phyloP scores from a whole-genome alignment of 202 grass and related monocot genomes.

The Panicum virgatum region DNA sequence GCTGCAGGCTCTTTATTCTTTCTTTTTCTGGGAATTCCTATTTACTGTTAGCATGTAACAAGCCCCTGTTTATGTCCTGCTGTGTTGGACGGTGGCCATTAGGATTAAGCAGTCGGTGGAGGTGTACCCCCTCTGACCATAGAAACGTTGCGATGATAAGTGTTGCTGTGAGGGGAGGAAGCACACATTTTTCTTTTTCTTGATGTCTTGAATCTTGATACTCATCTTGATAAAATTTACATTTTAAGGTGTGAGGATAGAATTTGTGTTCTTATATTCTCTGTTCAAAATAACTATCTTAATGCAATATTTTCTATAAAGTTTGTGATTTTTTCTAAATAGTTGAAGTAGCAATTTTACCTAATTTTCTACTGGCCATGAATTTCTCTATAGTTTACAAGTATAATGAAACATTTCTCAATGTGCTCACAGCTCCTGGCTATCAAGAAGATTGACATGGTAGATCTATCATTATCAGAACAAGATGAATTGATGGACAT shows the following conservation, averaged over 20 bases:
- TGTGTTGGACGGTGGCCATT: background rate
- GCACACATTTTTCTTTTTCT: background rate
- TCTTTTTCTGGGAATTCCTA: background rate
- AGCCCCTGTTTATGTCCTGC: background rate
- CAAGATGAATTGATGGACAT: constrained; percentile 86
- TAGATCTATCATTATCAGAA: constrained; percentile 70
- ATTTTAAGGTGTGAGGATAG: constrained; percentile 7
- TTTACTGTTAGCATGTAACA: constrained; percentile 3
- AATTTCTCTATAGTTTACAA: constrained; percentile 20
- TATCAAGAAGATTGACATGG: constrained; percentile 88
- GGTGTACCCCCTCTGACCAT: background rate
- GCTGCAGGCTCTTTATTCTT: constrained; percentile 18
- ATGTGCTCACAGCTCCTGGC: constrained; percentile 61
- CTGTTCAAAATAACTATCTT: background rate
- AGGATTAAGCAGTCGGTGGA: background rate
- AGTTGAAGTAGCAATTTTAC: background rate
- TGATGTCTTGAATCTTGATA: constrained; percentile 4
- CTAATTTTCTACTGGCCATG: background rate
- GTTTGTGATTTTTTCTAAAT: constrained; percentile 27
- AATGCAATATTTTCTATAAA: constrained; percentile 10
- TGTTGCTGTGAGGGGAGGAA: background rate
- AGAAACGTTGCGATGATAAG: background rate
- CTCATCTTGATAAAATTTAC: constrained; percentile 24
- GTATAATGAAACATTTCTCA: constrained; percentile 30
- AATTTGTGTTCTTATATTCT: constrained; percentile 8